Evolutionary conservation across 2,329 filamentous ascomycete genomes (phyloP), one percentile per base, ranked within the genome.

Genomic region (Hypoxylon sp.): DNA sequence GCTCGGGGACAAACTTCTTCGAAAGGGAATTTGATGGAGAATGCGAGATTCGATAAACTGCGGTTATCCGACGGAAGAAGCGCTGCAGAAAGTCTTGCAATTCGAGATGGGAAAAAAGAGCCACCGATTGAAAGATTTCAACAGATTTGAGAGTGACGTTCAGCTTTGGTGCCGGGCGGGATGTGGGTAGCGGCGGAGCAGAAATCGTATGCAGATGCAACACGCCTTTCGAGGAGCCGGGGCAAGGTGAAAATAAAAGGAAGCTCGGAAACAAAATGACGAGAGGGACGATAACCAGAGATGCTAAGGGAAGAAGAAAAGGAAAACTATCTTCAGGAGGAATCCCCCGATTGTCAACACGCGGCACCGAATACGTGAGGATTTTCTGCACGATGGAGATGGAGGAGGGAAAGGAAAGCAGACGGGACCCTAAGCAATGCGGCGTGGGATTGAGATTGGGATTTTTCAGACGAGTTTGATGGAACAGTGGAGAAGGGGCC

Each of bases 291-390:
- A 71, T 62, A 75, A 75, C 37, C 17, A 7, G 34, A 71, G 66
- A 77, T 69, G 73, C 76, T 67, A 72, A 76, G 62, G 65, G 73
- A 71, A 75, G 70, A 74, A 72, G 56, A 65, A 68, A 68, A 74
- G 77, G 78, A 76, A 77, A 77, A 79, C 74, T 75, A 75, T 76
- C 77, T 76, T 77, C 65, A 76, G 78, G 72, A 78, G 74, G 73
- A 76, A 73, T 74, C 74, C 75, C 74, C 78, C 74, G 66, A 72
- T 72, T 75, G 74, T 77, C 74, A 71, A 76, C 75, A 75, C 78
- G 74, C 65, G 20, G 65, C 65, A 75, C 72, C 73, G 73, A 74
- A 73, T 73, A 73, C 69, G 74, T 71, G 72, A 74, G 71, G 73
- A 74, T 72, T 72, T 73, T 75, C 73, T 71, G 64, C 71, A 69